Evolutionary conservation across 2,329 filamentous ascomycete genomes (phyloP), one percentile per base, ranked within the genome.

Genomic region (Fusarium anthophilum): DNA sequence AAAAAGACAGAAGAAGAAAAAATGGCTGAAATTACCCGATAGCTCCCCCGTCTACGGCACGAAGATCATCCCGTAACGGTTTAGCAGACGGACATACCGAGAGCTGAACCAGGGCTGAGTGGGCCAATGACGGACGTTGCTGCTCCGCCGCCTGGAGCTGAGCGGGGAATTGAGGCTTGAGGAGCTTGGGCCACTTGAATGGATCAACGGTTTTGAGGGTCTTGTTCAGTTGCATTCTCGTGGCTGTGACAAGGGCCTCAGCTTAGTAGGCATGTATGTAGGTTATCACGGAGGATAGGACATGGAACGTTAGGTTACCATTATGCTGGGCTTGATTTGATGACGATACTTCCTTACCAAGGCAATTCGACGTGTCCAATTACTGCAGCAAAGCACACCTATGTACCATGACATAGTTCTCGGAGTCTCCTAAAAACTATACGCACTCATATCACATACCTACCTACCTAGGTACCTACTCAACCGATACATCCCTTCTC

Each of bases 31-130:
- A 71, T 75, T 71, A 66, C 67, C 74, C 73, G 65, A 72, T 69
- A 76, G 64, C 73, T 66, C 61, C 66, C 56, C 50, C 63, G 58
- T 55, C 56, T 62, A 43, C 38, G 68, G 70, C 76, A 76, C 51
- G 61, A 63, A 58, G 70, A 68, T 66, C 74, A 28, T 76, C 76
- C 70, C 63, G 54, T 65, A 43, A 64, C 39, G 76, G 78, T 58
- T 79, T 79, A 64, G 56, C 57, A 65, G 70, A 69, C 78, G 78
- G 78, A 53, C 72, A 74, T 48, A 66, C 78, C 78, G 78, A 79
- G 53, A 79, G 78, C 78, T 79, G 78, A 79, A 70, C 59, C 18
- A 58, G 26, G 48, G 60, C 43, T 38, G 28, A 35, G 28, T 18
- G 15, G 17, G 8, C 76, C 76, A 78, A 77, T 77, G 45, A 69